Evolutionary conservation across 2,329 filamentous ascomycete species (phyloP), one percentile per base, ranked within the genome.

Genomic region (Didymellaceae sp.): DNA sequence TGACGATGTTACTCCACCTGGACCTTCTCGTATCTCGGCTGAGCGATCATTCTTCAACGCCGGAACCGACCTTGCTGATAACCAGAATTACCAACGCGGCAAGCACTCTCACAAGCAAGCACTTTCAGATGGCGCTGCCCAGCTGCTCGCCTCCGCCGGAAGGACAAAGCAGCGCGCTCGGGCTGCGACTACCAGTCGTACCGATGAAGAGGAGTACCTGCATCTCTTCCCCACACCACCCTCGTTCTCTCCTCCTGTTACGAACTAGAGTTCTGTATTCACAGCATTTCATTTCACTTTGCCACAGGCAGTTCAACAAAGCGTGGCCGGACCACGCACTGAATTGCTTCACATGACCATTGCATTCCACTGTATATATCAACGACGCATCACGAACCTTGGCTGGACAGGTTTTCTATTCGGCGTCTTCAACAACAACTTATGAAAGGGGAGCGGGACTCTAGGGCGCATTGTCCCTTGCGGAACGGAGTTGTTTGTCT

Each of bases 151-250:
- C 3, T 41, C 54, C 22, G 38, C 57, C 11, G 28, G 41, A 22
- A 8, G 39, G 5, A 26, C 46, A 1, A 65, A 58, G 42, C 16
- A 48, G 24, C 63, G 68, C 17, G 58, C 42, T 26, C 65, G 69
- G 30, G 63, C 70, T 24, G 65, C 66, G 1, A 72, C 63, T 18
- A 62, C 63, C 5, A 65, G 60, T 33, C 63, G 60, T 30, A 31
- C 52, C n/a, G 57, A 56, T 51, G 34, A 58, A 58, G 37, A 42
- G 7, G 43, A 46, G 24, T 61, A 65, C 45, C 54, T 74, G 13
- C 69, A 65, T 34, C 62, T 74, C 18, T 74, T 74, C 28, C 71
- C 71, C 3, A 50, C 62, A 34, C 70, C 71, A 40, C 68, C 57
- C 33, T 62, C 54, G 14, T 49, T 45, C 17, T 43, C 46, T 6